Conservation (phyloP, 2,329 filamentous ascomycete species). For the Pyricularia pennisetigena region DNA sequence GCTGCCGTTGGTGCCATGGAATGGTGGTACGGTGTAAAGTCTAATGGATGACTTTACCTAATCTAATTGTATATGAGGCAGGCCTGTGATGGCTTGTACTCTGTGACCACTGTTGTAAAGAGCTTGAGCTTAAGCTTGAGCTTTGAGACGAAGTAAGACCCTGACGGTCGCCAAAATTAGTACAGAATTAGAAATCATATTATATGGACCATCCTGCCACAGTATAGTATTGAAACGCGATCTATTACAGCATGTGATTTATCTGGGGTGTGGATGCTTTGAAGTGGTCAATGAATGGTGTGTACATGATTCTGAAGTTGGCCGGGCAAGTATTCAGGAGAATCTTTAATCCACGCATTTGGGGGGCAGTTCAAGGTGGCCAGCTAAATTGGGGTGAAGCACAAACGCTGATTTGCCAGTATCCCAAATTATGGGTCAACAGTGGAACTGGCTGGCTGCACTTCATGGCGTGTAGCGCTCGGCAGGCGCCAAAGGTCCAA, state of each 20-base stretch:
- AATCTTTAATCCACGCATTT: neutral
- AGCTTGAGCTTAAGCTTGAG: too few species aligned
- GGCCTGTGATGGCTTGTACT: too few species aligned
- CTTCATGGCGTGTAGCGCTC: neutral
- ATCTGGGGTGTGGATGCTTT: neutral
- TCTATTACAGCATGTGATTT: neutral
- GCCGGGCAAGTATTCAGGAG: neutral
- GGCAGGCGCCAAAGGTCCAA: neutral
- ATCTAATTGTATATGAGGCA: too few species aligned
- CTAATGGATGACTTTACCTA: neutral
- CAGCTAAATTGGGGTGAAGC: neutral
- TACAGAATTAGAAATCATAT: neutral
- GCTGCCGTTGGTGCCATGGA: neutral
- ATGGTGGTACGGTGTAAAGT: neutral
- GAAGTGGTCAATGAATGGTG: neutral
- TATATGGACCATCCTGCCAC: neutral
- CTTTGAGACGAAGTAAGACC: neutral
- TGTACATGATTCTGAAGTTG: neutral
- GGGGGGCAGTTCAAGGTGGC: neutral
- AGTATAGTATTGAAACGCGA: neutral
- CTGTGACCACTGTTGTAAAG: too few species aligned
- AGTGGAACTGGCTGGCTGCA: neutral
- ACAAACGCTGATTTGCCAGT: neutral
- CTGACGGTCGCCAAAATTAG: neutral
- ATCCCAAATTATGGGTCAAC: neutral